Base-by-base conservation (phyloP, 345 rosid species). In the Diplotaxis tenuifolia region DNA sequence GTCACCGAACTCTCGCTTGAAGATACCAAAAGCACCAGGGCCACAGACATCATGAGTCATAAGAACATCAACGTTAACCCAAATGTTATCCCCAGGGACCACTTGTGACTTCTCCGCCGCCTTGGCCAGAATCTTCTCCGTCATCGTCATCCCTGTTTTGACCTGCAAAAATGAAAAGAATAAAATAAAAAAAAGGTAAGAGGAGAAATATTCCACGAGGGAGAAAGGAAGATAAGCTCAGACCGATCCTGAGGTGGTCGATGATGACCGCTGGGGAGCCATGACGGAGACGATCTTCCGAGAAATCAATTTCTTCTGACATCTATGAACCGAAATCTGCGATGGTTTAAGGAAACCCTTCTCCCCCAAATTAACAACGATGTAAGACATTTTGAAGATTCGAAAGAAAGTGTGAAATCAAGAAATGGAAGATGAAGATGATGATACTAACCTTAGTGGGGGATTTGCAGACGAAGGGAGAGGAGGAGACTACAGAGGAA, bases 11-110 rank as follows among this genome's bases (percentile, higher is more conserved):
- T 94, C 98, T 73, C 76, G 84, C 85, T 89, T 92, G 82, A 94
- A 94, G 71, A 91, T 91, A 47, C 90, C 98, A 53, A 94, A 73
- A 59, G 97, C 88, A 77, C 97, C 97, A 20, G 97, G 96, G 29
- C 98, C 98, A 63, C 93, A 91, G 45, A 94, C 96, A 84, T 95
- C 99, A 70, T 95, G 98, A 49, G 98, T 95, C 99, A 92, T 95
- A 82, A 95, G 80, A 34, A 86, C 70, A 85, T 95, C 98, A 68
- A 95, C 88, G 34, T 90, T 84, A 62, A 90, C 98, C 99, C 98
- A 95, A 34, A 86, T 88, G 74, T 95, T 95, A 68, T 95, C 99
- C 45, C 99, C 99, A 11, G 99, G 97, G 36, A 71, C 76, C 80
- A 92, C 81, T 32, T 79, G 84, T 7, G 90, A 55, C 74, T 86